Evolutionary conservation across 371 early-diverging fungal species (phyloP).

Genomic region (Ordospora pajunii): DNA sequence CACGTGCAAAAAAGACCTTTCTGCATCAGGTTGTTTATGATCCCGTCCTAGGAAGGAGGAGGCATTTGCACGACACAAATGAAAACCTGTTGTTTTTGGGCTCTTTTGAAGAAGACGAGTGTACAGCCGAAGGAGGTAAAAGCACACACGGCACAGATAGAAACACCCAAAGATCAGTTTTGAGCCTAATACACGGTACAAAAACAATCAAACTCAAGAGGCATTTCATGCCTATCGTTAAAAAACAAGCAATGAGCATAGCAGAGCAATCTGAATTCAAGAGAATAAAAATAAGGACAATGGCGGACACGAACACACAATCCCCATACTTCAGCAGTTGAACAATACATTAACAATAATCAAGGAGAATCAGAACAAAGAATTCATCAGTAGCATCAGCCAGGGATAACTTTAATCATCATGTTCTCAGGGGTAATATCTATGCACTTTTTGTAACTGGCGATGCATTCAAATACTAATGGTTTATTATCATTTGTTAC

Average conservation of each 20-base stretch:
- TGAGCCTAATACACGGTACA: no score
- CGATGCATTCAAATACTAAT: not conserved
- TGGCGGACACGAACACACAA: not conserved
- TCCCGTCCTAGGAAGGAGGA: constrained; percentile 42
- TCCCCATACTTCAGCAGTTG: not conserved
- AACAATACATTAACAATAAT: not conserved
- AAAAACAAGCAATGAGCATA: not conserved
- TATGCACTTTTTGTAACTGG: not conserved
- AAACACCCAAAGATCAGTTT: no score
- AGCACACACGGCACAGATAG: no score
- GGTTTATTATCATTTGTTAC: not conserved
- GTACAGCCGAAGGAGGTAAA: not conserved
- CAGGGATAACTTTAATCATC: constrained; percentile 37
- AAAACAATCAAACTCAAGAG: not conserved
- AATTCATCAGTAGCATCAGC: constrained; percentile 22
- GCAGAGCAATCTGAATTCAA: not conserved
- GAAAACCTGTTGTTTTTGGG: constrained; percentile 30
- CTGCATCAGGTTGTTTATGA: constrained; percentile 58
- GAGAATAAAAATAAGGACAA: not conserved
- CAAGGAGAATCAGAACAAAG: constrained; percentile 20
- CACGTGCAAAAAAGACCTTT: constrained; percentile 55
- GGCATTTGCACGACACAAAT: constrained; percentile 19
- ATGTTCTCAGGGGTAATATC: not conserved
- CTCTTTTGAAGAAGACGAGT: constrained; percentile 34
- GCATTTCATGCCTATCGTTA: not conserved